These are phyloP conservation scores for Aspergillus versicolor DNA, from an alignment of 2,329 filamentous ascomycete species.

Conservation along the genomic window DNA sequence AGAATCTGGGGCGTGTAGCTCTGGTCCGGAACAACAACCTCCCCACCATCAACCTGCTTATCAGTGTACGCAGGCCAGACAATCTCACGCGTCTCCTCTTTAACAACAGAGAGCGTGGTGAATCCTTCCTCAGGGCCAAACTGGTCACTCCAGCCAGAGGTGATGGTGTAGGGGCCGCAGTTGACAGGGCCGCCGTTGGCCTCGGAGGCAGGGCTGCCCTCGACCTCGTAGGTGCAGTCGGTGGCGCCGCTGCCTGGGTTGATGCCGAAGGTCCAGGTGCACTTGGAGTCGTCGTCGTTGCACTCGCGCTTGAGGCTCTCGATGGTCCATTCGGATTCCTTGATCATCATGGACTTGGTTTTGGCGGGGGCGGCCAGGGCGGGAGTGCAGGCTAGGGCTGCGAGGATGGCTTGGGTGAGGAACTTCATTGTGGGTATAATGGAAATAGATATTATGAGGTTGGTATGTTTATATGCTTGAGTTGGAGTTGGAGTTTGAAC, in stretches of 20 bases:
- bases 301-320: neutral
- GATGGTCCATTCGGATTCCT: neutral
- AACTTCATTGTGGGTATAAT: neutral
- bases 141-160: constrained; percentile 5
- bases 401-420: neutral
- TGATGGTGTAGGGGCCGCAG: constrained; percentile 1
- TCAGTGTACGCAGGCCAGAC: constrained; percentile 5
- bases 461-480: too few relatives aligned
- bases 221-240: neutral
- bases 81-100: neutral
- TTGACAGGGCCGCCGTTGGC: neutral
- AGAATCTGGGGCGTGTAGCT: neutral
- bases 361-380: neutral
- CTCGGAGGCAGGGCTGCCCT: neutral
- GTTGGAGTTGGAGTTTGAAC: too few relatives aligned
- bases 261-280: constrained; percentile 9
- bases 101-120: neutral
- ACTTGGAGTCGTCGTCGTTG: neutral
- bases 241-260: neutral
- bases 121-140: neutral
- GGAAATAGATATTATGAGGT: too few relatives aligned
- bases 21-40: neutral
- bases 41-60: neutral
- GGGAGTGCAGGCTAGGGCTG: neutral
- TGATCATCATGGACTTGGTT: constrained; percentile 5